phyloP scores from a whole-genome alignment of 108 stramenopile species.

The Cyclotella sp. region DNA sequence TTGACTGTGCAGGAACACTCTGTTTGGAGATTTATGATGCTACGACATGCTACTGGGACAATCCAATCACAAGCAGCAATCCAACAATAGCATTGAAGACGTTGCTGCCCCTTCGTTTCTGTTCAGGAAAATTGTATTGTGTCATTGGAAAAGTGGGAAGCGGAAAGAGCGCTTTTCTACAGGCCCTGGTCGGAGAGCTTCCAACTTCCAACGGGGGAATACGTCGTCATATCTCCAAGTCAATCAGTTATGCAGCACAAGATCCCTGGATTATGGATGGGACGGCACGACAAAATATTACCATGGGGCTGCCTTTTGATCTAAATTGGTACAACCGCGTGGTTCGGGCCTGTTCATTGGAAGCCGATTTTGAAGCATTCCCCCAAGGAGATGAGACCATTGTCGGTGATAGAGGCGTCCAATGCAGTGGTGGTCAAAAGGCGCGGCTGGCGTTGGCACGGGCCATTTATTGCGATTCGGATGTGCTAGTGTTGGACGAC shows the following conservation, averaged over 20 bases:
- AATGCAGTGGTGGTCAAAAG: constrained; percentile 92
- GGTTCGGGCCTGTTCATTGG: constrained; percentile 75
- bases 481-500: constrained; percentile 89
- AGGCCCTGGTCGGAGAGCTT: constrained; percentile 74
- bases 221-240: constrained; percentile 35
- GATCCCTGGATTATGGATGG: constrained; percentile 93
- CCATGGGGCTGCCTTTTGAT: constrained; percentile 66
- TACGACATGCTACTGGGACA: constrained; percentile 52
- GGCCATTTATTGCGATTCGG: constrained; percentile 74
- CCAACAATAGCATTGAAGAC: neutral
- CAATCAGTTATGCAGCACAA: constrained; percentile 86
- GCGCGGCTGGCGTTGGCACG: constrained; percentile 84
- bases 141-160: constrained; percentile 23
- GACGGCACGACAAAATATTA: constrained; percentile 85
- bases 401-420: constrained; percentile 93
- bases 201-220: constrained; percentile 53
- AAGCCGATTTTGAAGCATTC: constrained; percentile 68
- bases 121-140: constrained; percentile 17
- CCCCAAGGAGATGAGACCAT: constrained; percentile 83
- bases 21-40: constrained; percentile 5
- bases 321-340: constrained; percentile 68
- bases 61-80: constrained; percentile 10
- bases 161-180: constrained; percentile 63
- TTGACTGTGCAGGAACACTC: neutral
- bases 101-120: constrained; percentile 12